phyloP scores from a whole-genome alignment of 805 yeast genomes.

The Candida wancherniae region DNA sequence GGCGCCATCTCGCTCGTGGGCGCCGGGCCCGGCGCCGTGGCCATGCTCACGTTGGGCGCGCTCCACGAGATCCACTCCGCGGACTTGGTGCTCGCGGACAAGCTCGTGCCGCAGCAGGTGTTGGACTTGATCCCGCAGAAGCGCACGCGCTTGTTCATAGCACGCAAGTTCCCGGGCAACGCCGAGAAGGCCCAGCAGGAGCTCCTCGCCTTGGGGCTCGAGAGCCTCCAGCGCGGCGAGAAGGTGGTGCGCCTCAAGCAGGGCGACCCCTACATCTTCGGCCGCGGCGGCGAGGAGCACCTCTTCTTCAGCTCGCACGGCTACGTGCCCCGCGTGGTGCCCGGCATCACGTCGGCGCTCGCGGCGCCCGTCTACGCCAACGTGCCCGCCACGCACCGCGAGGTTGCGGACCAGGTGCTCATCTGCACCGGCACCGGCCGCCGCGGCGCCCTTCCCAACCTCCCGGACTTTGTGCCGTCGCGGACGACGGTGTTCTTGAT shows the following conservation, averaged over 20 bases:
- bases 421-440: conserved; percentile 95
- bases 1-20: conserved; percentile 84
- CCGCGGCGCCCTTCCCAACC: conserved; percentile 70
- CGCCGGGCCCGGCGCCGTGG: conserved; percentile 87
- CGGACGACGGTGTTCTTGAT: conserved; percentile 85
- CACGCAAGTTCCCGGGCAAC: conserved; percentile 93
- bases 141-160: conserved; percentile 71
- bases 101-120: conserved; percentile 85
- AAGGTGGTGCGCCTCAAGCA: conserved; percentile 87
- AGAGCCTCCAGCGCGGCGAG: conserved; percentile 57
- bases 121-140: conserved; percentile 72
- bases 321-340: conserved; percentile 65
- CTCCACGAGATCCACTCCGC: conserved; percentile 74
- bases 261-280: conserved; percentile 95
- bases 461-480: conserved; percentile 67
- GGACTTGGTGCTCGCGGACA: conserved; percentile 83
- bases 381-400: conserved; percentile 90
- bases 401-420: conserved; percentile 85
- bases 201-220: conserved; percentile 66
- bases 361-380: conserved; percentile 79
- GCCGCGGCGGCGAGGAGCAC: conserved; percentile 94
- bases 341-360: conserved; percentile 87
- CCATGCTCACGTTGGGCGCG: conserved; percentile 81
- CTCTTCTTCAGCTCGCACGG: conserved; percentile 65
- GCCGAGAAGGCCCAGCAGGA: conserved; percentile 93